Base-by-base conservation (phyloP, 768 basidiomycete species). In the Pseudohyphozyma bogoriensis region DNA sequence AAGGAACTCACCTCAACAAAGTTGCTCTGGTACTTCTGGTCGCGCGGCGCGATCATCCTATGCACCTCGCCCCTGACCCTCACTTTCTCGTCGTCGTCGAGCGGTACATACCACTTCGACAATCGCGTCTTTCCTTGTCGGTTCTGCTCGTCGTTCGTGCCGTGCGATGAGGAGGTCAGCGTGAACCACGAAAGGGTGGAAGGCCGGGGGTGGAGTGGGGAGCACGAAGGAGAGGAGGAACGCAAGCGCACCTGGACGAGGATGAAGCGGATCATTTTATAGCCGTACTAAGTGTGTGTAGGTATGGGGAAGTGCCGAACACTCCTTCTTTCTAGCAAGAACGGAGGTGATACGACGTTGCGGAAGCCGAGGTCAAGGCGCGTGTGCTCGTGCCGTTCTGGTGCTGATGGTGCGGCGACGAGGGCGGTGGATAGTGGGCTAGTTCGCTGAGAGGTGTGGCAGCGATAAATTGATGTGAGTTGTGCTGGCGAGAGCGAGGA, bases 11-110 rank as follows among this genome's bases (percentile, higher is more conserved):
- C 93, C 82, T 99, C 95, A 36, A 97, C 95, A 68, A 97, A 97
- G 73, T 99, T 99, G 28, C 89, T 93, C 74, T 97, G 95, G 68
- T 96, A 95, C 76, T 96, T 96, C 78, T 96, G 91, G 74, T 99
- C 95, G 64, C 95, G 77, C 22, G 95, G 91, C 0, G 95, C 95
- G 15, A 99, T 89, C 63, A 97, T 75, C 37, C 95, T 80, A 73
- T 99, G 95, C 1, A 99, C 93, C 73, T 99, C 95, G 5, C 95
- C 93, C 24, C 93, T 82, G 60, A 97, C 79, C 55, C 92, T 50
- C 52, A 89, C 89, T 84, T 97, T 99, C 79, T 97, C 95, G 68
- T 99, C 95, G 72, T 99, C 95, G 69, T 96, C 92, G 68, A 91
- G 97, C 1, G 95, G 95, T 31, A 89, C 89, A 77, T 97, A 60